phyloP scores from a whole-genome alignment of 768 basidiomycete species.

The Naganishia kalamii region DNA sequence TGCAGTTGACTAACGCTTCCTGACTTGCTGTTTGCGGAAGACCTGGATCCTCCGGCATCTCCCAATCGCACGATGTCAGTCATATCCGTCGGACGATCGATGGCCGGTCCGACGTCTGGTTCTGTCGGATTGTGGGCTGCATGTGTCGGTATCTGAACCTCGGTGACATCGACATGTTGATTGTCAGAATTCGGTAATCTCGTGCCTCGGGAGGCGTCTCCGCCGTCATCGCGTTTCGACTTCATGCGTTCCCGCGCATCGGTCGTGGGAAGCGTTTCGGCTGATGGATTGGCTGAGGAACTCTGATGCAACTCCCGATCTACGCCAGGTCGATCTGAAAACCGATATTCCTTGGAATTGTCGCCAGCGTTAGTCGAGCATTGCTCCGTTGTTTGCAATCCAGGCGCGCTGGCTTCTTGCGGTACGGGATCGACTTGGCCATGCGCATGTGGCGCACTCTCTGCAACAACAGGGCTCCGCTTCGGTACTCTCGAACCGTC shows the following conservation, averaged over 20 bases:
- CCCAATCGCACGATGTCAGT: conserved; percentile 10
- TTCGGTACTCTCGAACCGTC: background rate
- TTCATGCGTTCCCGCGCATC: background rate
- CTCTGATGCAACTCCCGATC: background rate
- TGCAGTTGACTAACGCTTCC: background rate
- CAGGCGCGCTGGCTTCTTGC: conserved; percentile 10
- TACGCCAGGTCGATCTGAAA: conserved; percentile 15
- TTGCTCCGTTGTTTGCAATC: conserved; percentile 11
- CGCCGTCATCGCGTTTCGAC: background rate
- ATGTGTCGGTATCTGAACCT: background rate
- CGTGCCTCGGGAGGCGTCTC: background rate
- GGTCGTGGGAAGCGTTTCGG: background rate
- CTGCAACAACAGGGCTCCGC: background rate
- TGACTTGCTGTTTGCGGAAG: background rate
- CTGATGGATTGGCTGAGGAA: background rate
- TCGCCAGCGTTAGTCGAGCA: background rate
- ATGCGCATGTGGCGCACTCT: background rate
- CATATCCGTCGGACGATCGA: conserved; percentile 2
- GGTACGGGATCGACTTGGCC: conserved; percentile 20
- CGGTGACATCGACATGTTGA: background rate
- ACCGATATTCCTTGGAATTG: background rate
- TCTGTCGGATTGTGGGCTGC: conserved; percentile 4
- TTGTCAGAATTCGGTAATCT: background rate
- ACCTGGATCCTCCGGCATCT: background rate
- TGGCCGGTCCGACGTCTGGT: conserved; percentile 11